Evolutionary conservation across 192 early-diverging fungal species (phyloP).

Genomic region (Borealophlyctis nickersoniae): DNA sequence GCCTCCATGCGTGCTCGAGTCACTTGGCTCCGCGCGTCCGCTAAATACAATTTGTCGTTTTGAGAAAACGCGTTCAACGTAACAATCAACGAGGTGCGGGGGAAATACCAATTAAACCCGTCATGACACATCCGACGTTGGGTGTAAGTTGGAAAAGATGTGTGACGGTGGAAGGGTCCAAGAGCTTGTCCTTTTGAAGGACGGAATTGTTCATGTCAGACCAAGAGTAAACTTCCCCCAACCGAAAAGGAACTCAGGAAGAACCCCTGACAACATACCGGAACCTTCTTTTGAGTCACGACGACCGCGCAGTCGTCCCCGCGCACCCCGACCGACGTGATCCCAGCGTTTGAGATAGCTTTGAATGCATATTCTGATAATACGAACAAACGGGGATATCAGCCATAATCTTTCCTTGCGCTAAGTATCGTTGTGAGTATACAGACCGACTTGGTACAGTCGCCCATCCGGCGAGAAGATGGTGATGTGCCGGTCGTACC

Average conservation of each 20-base stretch:
- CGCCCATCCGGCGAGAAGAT: conserved; percentile 99
- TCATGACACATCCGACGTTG: conserved; percentile 96
- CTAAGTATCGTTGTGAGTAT: background rate
- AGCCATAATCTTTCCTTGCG: background rate
- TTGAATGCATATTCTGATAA: conserved; percentile 98
- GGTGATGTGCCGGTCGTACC: conserved; percentile 97
- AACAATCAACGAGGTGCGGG: background rate
- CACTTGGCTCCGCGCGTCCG: conserved; percentile 93
- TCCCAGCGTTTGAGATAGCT: conserved; percentile 95
- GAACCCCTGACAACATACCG: conserved; percentile 51
- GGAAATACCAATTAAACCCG: conserved; percentile 75
- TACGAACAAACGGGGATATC: background rate
- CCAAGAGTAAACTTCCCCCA: too few species aligned
- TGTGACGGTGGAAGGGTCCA: conserved; percentile 89
- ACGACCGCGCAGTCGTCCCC: conserved; percentile 94
- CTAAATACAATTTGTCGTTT: conserved; percentile 31
- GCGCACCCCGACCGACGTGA: conserved; percentile 93
- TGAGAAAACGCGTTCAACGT: background rate
- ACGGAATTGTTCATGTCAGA: too few species aligned
- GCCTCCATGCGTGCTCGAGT: conserved; percentile 90
- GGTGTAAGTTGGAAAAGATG: conserved; percentile 91
- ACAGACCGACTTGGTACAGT: conserved; percentile 97
- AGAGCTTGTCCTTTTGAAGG: conserved; percentile 79
- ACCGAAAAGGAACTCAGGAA: too few species aligned
- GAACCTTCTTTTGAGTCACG: conserved; percentile 97